phyloP scores from a whole-genome alignment of 495 filamentous ascomycete genomes.

The Penicillium lagena region DNA sequence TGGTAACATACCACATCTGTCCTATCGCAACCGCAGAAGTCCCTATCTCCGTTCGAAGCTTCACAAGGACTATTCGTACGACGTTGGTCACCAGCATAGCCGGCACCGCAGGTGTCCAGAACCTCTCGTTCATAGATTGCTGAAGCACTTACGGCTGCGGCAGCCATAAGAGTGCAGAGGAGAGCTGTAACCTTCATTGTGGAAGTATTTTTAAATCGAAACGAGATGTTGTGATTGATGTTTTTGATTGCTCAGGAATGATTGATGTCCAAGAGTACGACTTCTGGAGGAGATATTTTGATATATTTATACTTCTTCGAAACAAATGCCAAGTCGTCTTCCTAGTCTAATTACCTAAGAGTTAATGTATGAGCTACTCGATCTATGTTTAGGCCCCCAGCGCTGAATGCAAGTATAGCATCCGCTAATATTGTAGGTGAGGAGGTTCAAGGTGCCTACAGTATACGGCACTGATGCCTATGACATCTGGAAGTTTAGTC shows the following conservation, averaged over 20 bases:
- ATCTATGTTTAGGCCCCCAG: no score
- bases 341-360: no score
- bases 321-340: no score
- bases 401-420: no score
- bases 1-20: slow-evolving; percentile 7
- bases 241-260: slow-evolving; percentile 1
- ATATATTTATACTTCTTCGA: background rate
- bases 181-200: slow-evolving; percentile 10
- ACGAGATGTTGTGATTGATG: background rate
- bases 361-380: no score
- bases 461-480: no score
- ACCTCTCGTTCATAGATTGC: background rate
- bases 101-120: slow-evolving; percentile 5
- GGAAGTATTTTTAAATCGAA: background rate
- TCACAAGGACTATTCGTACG: slow-evolving; percentile 9
- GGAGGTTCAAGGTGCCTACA: no score
- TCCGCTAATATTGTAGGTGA: no score
- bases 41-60: slow-evolving; percentile 7
- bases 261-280: background rate
- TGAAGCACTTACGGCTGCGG: slow-evolving; percentile 8
- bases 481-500: no score
- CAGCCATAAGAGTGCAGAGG: slow-evolving; percentile 9
- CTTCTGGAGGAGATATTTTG: background rate
- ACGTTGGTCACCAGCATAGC: slow-evolving; percentile 5
- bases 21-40: slow-evolving; percentile 10